These are phyloP conservation scores for Anethum foeniculum DNA, from an alignment of 140 eudicot species.

Conservation along the genomic window DNA sequence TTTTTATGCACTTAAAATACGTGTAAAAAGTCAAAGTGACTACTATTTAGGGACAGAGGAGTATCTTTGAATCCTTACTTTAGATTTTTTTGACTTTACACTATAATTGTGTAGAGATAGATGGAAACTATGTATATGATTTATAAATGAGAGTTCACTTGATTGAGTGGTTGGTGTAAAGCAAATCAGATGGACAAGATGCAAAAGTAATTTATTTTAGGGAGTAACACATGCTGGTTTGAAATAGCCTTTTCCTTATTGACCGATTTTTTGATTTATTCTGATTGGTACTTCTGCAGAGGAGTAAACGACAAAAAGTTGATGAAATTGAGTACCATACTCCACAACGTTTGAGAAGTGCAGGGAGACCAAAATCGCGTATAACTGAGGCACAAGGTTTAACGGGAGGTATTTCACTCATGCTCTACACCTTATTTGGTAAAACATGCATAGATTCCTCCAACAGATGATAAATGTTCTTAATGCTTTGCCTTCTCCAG, in stretches of 20 bases:
- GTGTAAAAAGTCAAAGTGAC: no score
- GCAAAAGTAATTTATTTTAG: neutral
- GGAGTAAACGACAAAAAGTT: conserved; percentile 25
- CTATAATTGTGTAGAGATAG: neutral
- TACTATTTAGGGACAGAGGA: no score
- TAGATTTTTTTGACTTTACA: neutral
- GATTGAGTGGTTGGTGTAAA: neutral
- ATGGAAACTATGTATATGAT: neutral
- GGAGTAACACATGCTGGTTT: neutral
- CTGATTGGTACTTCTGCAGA: conserved; percentile 26
- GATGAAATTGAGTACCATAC: neutral
- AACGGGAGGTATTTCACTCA: neutral
- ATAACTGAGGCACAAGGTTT: neutral
- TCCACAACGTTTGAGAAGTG: neutral
- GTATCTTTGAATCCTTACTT: neutral
- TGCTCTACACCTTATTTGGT: neutral
- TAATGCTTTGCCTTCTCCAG: neutral
- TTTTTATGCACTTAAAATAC: no score
- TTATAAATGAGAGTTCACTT: neutral
- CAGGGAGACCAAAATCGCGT: neutral
- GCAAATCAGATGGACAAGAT: neutral
- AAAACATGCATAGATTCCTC: neutral
- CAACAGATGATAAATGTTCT: neutral
- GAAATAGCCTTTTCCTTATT: neutral
- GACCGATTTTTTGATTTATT: neutral